Percentiles rank a stretch among this genome's conserved stretches.
Conservation (phyloP, 1,284 basidiomycete species). For the Sparassis latifolia region DNA sequence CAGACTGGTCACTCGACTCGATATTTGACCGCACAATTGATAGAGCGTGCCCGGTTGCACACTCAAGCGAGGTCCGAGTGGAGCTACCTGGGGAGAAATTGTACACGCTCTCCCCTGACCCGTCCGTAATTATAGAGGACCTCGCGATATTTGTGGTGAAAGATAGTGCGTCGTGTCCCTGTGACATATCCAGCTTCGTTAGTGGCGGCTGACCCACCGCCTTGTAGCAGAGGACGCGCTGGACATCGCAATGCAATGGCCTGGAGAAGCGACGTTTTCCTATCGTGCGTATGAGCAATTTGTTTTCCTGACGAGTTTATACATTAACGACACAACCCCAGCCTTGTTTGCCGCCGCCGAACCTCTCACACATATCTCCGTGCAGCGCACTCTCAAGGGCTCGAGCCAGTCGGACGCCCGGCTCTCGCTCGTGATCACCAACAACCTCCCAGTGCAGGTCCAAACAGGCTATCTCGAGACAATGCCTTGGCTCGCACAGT, state of each 20-base stretch:
- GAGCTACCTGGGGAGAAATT: slow-evolving; percentile 34
- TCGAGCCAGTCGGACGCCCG: slow-evolving; percentile 72
- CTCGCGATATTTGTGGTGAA: slow-evolving; percentile 44
- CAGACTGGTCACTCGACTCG: slow-evolving; percentile 75
- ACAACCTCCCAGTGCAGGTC: slow-evolving; percentile 47
- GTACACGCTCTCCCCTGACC: slow-evolving; percentile 47
- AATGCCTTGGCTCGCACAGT: slow-evolving; percentile 89
- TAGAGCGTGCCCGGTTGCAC: slow-evolving; percentile 53
- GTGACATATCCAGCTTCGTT: not conserved
- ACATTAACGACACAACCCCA: slow-evolving; percentile 8
- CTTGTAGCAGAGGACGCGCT: slow-evolving; percentile 24
- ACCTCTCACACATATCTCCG: slow-evolving; percentile 39
- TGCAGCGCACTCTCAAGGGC: slow-evolving; percentile 70
- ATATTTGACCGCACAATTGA: slow-evolving; percentile 69
- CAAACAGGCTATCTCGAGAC: slow-evolving; percentile 80
- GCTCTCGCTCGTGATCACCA: slow-evolving; percentile 66
- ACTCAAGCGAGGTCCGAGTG: slow-evolving; percentile 46
- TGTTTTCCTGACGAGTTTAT: not conserved
- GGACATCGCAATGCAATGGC: slow-evolving; percentile 53
- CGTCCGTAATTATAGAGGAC: slow-evolving; percentile 26
- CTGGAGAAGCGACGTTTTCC: slow-evolving; percentile 41
- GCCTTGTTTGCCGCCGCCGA: slow-evolving; percentile 22
- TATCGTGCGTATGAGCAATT: slow-evolving; percentile 40
- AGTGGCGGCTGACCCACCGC: slow-evolving; percentile 1
- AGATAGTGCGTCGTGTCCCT: slow-evolving; percentile 30